Evolutionary conservation across 768 basidiomycete species (phyloP), one percentile per base, ranked within the genome.

Genomic region (Mycena indigotica): DNA sequence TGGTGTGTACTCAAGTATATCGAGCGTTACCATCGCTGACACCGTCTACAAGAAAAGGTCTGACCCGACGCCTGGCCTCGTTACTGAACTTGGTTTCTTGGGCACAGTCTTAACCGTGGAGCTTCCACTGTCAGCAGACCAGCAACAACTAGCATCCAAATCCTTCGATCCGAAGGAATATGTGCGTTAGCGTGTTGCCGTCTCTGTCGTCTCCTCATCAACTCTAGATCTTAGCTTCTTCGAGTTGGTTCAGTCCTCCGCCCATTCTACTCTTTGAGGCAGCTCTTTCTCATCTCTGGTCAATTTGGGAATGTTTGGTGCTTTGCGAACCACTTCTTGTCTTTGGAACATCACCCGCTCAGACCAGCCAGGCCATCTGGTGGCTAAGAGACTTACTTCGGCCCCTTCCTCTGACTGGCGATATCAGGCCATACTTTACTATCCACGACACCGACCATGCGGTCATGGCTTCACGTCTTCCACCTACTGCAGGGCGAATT

Each of bases 391-490:
- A 96, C 68, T 77, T 98, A 10, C 65, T 97, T 5, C 83, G 92
- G 30, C 96, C 96, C 4, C 89, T 94, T 66, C 93, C 94, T 3
- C 77, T 92, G 6, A 84, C 88, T 0, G 85, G 84, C 1, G 95
- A 99, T 67, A 84, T 93, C 65, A 83, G 96, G 8, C 96, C 96
- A 0, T 99, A 96, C 71, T 91, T 98, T 63, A 97, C 96, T 16
- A 94, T 99, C 65, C 96, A 98, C 69, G 96, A 98, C 66, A 81
- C 81, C n/a, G 95, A 97, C 58, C 86, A 89, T 61, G 64, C 80
- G 3, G 66, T 80, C 2, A 71, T 99, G 13, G 87, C 97, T 40
- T 94, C 93, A 69, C 86, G 87, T 59, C 83, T 90, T 28, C 83
- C 86, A n/a, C 93, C 91, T 0, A 85, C 86, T 69, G 72, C 86